Conservation (phyloP, 2,329 filamentous ascomycete species). For the Pleoardoris graminearum region DNA sequence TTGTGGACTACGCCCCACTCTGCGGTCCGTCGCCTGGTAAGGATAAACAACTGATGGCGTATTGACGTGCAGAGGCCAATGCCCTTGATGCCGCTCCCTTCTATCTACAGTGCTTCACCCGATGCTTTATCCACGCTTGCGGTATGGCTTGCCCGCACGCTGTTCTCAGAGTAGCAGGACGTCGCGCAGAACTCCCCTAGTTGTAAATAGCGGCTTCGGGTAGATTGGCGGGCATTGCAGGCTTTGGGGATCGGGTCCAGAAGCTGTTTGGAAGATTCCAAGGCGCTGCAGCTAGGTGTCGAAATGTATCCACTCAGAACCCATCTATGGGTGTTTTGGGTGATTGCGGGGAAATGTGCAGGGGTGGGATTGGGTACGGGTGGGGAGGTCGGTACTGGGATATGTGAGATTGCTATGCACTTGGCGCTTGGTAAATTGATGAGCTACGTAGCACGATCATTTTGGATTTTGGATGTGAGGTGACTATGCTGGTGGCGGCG, state of each 20-base stretch:
- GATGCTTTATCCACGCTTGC: not conserved
- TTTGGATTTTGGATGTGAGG: not conserved
- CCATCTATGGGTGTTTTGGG: not conserved
- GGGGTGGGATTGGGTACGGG: not conserved
- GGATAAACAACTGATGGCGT: constrained; percentile 9
- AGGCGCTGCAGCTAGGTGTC: constrained; percentile 2
- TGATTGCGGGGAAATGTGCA: constrained; percentile 7
- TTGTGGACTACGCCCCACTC: not conserved
- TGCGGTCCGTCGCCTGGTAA: not conserved
- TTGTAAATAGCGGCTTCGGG: constrained; percentile 9
- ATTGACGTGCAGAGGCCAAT: constrained; percentile 10
- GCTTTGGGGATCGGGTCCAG: not conserved
- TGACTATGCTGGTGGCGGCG: not conserved
- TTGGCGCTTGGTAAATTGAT: constrained; percentile 1
- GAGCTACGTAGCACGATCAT: not conserved
- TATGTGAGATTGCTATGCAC: not conserved
- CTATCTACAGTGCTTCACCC: not conserved
- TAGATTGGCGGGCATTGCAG: constrained; percentile 11
- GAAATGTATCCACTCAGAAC: not conserved
- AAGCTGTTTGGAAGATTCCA: constrained; percentile 12
- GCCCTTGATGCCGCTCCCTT: too few relatives aligned
- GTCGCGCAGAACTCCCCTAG: too few relatives aligned
- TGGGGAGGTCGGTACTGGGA: constrained; percentile 1
- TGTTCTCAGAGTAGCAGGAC: too few relatives aligned
- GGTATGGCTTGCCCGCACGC: not conserved